Evolutionary conservation across 140 eudicot genomes (phyloP).

Genomic region (Senecio squalidus): DNA sequence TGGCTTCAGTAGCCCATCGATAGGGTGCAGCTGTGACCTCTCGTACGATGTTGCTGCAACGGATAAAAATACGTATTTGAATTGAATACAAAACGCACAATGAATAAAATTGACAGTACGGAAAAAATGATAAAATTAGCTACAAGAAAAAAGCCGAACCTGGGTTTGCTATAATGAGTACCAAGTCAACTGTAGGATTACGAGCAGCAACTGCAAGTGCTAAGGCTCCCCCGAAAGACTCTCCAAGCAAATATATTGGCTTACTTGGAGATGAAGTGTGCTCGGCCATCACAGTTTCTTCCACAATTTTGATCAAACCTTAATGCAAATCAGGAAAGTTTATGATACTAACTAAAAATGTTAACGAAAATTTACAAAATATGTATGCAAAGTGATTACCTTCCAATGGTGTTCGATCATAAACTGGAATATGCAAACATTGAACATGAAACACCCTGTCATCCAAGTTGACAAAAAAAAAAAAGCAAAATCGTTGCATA

Average conservation of each 20-base stretch:
- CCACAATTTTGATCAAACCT: slow-evolving; percentile 66
- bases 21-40: slow-evolving; percentile 51
- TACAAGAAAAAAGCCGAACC: slow-evolving; percentile 34
- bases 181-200: slow-evolving; percentile 71
- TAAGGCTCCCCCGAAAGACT: slow-evolving; percentile 86
- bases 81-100: neutral
- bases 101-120: neutral
- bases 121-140: neutral
- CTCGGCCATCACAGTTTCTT: slow-evolving; percentile 54
- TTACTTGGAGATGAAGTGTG: slow-evolving; percentile 59
- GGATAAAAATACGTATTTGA: neutral
- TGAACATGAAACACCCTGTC: slow-evolving; percentile 68
- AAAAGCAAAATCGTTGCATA: too few species aligned
- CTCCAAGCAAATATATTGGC: slow-evolving; percentile 86
- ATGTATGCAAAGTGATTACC: slow-evolving; percentile 27
- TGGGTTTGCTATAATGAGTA: slow-evolving; percentile 74
- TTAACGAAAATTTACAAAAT: neutral
- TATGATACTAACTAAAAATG: neutral
- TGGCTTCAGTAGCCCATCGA: slow-evolving; percentile 45
- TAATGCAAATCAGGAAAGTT: slow-evolving; percentile 15
- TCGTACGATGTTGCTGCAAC: slow-evolving; percentile 81
- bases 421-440: slow-evolving; percentile 73
- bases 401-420: slow-evolving; percentile 66
- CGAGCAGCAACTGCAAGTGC: slow-evolving; percentile 87
- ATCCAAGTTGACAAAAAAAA: neutral